Conservation (phyloP, 2,329 filamentous ascomycete genomes). For the Xylaria sp. region DNA sequence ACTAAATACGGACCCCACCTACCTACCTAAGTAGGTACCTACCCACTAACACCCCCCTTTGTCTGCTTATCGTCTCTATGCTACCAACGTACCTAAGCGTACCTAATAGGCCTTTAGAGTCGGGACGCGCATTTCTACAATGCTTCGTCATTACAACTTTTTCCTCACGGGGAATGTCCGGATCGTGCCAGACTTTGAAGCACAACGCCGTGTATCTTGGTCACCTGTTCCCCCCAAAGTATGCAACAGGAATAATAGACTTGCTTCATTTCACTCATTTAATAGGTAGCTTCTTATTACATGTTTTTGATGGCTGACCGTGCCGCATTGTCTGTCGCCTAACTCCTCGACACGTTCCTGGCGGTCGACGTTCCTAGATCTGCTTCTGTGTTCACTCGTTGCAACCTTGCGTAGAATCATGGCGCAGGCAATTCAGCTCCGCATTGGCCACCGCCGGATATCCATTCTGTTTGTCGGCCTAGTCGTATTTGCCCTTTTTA, state of each 20-base stretch:
- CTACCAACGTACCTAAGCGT: no score
- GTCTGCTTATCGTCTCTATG: background rate
- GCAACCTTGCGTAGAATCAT: conserved; percentile 47
- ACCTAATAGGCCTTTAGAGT: background rate
- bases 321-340: conserved; percentile 5
- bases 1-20: conserved; percentile 13
- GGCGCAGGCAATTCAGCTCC: conserved; percentile 62
- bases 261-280: conserved; percentile 25
- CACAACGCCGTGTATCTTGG: conserved; percentile 12
- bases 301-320: conserved; percentile 10
- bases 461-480: conserved; percentile 63
- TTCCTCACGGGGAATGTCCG: conserved; percentile 13
- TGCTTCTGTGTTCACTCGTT: conserved; percentile 6
- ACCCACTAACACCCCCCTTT: background rate
- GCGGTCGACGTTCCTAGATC: conserved; percentile 1
- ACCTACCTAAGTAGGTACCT: background rate
- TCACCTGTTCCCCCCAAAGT: conserved; percentile 1
- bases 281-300: conserved; percentile 10
- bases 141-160: conserved; percentile 19
- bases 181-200: conserved; percentile 10
- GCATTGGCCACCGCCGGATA: conserved; percentile 64
- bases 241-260: conserved; percentile 21
- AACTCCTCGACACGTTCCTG: background rate
- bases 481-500: conserved; percentile 64
- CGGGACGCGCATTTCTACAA: conserved; percentile 5